Conservation (phyloP, 148 eudicot species). For the Cornus suecica region DNA sequence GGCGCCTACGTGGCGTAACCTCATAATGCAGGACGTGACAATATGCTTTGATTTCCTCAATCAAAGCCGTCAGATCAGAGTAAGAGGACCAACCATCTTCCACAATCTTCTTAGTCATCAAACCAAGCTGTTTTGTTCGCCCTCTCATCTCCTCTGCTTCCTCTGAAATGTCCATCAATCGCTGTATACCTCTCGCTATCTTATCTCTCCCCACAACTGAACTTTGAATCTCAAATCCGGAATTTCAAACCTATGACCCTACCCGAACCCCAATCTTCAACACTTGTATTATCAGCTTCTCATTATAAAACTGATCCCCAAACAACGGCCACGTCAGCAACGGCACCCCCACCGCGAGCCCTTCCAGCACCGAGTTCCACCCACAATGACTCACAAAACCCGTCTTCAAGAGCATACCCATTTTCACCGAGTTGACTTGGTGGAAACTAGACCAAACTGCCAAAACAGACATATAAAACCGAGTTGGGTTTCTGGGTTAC, state of each 20-base stretch:
- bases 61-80: slow-evolving; percentile 15
- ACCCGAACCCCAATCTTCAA: slow-evolving; percentile 23
- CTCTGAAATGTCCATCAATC: slow-evolving; percentile 19
- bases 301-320: not conserved
- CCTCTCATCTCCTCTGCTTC: slow-evolving; percentile 15
- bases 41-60: slow-evolving; percentile 9
- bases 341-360: slow-evolving; percentile 29
- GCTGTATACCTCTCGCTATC: slow-evolving; percentile 7
- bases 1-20: too few relatives aligned
- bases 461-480: too few relatives aligned
- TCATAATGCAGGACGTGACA: too few relatives aligned
- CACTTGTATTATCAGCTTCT: slow-evolving; percentile 6
- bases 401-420: too few relatives aligned
- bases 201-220: slow-evolving; percentile 8
- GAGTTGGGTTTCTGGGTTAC: too few relatives aligned
- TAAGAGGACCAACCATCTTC: slow-evolving; percentile 23
- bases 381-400: slow-evolving; percentile 43
- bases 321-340: slow-evolving; percentile 13
- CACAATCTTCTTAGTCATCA: slow-evolving; percentile 11
- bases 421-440: too few relatives aligned
- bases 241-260: slow-evolving; percentile 21
- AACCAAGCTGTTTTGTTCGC: slow-evolving; percentile 12
- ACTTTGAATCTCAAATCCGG: not conserved
- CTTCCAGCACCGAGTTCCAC: slow-evolving; percentile 52
- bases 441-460: too few relatives aligned